Evolutionary conservation across 2,329 filamentous ascomycete genomes (phyloP).

Genomic region (Fusarium subtropicale): DNA sequence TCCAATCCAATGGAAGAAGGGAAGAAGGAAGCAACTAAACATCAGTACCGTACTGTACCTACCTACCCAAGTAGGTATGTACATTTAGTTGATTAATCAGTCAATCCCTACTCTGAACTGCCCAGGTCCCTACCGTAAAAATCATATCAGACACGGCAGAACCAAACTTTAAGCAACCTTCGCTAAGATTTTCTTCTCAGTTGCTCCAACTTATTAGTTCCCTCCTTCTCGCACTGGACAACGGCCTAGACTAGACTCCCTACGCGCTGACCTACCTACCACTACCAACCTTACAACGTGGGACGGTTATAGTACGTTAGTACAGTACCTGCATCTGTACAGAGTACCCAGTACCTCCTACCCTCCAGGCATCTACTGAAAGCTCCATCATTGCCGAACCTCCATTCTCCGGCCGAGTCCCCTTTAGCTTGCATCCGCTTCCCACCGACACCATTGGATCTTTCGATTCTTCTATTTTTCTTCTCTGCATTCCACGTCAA

Average conservation of each 20-base stretch:
- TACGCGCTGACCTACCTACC: not conserved
- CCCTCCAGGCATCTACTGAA: not conserved
- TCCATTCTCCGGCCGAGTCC: constrained; percentile 41
- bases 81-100: not conserved
- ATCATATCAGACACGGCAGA: not conserved
- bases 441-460: constrained; percentile 33
- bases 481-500: constrained; percentile 29
- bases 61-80: not conserved
- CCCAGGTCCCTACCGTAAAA: not conserved
- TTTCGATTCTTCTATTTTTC: constrained; percentile 27
- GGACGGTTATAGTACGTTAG: constrained; percentile 1
- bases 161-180: constrained; percentile 17
- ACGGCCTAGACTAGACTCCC: not conserved
- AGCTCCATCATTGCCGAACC: constrained; percentile 30
- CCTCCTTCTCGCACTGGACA: not conserved
- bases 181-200: constrained; percentile 12
- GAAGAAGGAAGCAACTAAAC: constrained; percentile 22
- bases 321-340: not conserved
- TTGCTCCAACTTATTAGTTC: not conserved
- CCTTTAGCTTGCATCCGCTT: constrained; percentile 37
- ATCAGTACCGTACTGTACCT: not conserved
- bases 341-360: not conserved
- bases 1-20: constrained; percentile 32
- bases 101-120: not conserved
- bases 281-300: not conserved